Evolutionary conservation across 805 yeast species (phyloP), one percentile per base, ranked within the genome.

Genomic region (Yarrowia deformans): DNA sequence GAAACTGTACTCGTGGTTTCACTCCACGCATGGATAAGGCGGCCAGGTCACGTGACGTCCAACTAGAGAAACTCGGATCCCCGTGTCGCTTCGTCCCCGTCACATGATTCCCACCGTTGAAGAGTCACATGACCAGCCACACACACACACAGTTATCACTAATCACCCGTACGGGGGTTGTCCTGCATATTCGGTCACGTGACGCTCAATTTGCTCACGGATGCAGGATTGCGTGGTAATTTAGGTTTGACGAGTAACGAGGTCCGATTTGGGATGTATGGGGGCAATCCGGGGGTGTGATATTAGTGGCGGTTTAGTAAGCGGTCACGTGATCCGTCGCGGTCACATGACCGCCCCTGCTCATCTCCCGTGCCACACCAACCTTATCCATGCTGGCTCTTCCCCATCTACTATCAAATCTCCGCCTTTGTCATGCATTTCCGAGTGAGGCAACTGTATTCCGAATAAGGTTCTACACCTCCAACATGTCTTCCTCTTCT

Each of bases 341-440:
- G 8, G 37, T 32, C 14, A 16, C 35, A 13, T n/a, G 39, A 29
- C 19, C 54, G 8, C 9, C 37, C 12, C 49, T 5, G 32, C 1
- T 19, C 37, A 23, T 29, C 54, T 49, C 35, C 37, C 18, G 19
- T 16, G 14, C 23, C 35, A 3, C 14, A 1, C 35, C 39, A 49
- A 49, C 54, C 54, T 49, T 49, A 49, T 49, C 54, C 9, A 32
- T 49, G 37, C 54, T 14, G 6, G 14, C 4, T 23, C 5, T 5
- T 8, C 46, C 39, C 5, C 8, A n/a, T 5, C 10, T 16, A 13
- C 35, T 29, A 16, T 16, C 3, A 10, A 2, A 8, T 16, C 37
- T 49, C 54, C 54, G 54, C 54, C 54, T 49, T 49, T 49, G 54
- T 49, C 54, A 49, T 49, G 54, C 54, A 49, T 49, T 49, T 49